Conservation (phyloP, 2,329 filamentous ascomycete species). For the Sporothrix schenckii region DNA sequence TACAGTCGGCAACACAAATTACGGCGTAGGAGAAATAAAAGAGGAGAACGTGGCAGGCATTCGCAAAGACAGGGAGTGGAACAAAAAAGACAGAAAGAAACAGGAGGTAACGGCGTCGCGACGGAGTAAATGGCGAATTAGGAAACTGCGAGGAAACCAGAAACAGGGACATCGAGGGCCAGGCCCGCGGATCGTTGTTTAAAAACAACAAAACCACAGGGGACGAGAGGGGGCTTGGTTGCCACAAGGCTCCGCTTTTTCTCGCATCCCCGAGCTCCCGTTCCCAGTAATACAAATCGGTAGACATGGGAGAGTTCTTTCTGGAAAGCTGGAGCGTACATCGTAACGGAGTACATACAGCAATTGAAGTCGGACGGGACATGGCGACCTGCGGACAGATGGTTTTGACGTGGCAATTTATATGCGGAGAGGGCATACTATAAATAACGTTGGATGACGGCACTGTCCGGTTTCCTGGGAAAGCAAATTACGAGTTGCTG, state of each 20-base stretch:
- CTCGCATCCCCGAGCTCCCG: neutral
- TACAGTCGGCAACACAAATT: neutral
- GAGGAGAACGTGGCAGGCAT: conserved; percentile 9
- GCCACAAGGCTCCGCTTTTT: neutral
- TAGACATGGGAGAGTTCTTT: too few species aligned
- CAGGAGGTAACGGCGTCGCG: neutral
- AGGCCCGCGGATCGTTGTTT: conserved; percentile 22
- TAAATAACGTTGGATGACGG: neutral
- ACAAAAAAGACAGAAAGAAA: neutral
- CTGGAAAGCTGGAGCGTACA: too few species aligned
- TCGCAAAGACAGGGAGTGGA: neutral
- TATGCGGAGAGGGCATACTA: conserved; percentile 8
- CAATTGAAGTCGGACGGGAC: too few species aligned
- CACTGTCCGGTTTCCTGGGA: neutral
- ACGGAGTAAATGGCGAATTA: conserved; percentile 1
- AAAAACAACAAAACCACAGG: neutral
- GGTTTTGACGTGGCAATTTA: conserved; percentile 7
- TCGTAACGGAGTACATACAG: too few species aligned
- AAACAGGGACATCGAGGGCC: neutral
- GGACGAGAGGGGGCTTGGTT: neutral
- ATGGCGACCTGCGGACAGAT: neutral
- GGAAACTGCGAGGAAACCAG: conserved; percentile 3
- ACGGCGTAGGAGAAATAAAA: neutral
- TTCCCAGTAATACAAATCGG: neutral
- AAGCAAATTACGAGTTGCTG: neutral